phyloP scores from a whole-genome alignment of 148 eudicot species.

The Vaccinium myrtillus region DNA sequence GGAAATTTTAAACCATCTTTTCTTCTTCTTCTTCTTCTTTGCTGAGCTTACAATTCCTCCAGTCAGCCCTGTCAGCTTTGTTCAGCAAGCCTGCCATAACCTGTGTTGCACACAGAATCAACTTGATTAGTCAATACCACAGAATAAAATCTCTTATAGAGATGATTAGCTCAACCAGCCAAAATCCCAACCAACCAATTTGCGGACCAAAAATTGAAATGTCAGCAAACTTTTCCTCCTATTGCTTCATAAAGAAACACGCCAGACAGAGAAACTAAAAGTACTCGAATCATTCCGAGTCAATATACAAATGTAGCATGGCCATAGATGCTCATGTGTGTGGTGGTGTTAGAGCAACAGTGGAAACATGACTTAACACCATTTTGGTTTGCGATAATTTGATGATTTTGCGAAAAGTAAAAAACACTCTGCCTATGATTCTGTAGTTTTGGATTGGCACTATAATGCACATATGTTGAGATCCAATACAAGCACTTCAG shows the following conservation, averaged over 20 bases:
- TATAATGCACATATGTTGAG: neutral
- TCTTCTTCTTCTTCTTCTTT: conserved; percentile 98
- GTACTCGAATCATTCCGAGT: no score
- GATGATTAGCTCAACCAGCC: neutral
- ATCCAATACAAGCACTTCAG: neutral
- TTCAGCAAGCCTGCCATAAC: conserved; percentile 92
- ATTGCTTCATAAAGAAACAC: no score
- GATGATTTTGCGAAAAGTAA: neutral
- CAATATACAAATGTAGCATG: no score
- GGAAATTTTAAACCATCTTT: conserved; percentile 63
- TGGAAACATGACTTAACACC: neutral
- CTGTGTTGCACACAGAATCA: conserved; percentile 29
- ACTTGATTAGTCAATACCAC: neutral
- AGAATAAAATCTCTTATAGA: neutral
- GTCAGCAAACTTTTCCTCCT: neutral
- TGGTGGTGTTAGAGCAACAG: no score
- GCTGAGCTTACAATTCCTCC: conserved; percentile 86
- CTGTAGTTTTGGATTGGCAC: neutral
- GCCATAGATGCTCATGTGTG: no score
- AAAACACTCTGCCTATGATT: neutral
- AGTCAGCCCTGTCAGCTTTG: conserved; percentile 85
- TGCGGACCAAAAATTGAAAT: neutral
- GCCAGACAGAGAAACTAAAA: no score
- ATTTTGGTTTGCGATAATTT: neutral
- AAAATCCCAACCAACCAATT: conserved; percentile 4